A percentile compares a stretch with the other conserved stretches of the same genome.
Conservation (phyloP, 768 basidiomycete genomes). For the Collybiopsis confluens region DNA sequence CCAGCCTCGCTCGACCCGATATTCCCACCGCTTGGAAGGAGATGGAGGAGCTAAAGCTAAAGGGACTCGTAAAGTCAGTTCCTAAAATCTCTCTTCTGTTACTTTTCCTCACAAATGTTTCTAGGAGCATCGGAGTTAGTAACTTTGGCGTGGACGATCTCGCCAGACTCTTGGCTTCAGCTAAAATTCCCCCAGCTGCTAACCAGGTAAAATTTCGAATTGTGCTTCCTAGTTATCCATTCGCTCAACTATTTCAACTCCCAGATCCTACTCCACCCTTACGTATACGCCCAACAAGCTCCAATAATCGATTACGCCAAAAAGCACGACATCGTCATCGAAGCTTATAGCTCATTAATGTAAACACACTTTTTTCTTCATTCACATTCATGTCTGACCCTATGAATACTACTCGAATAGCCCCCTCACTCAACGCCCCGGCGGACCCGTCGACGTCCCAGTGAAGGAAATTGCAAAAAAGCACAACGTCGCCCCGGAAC, state of each 20-base stretch:
- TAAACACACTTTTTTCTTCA: too few species aligned
- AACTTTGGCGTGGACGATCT: constrained; percentile 61
- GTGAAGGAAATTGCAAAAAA: constrained; percentile 48
- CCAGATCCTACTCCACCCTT: constrained; percentile 69
- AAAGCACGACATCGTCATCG: constrained; percentile 58
- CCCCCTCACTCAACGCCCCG: constrained; percentile 17
- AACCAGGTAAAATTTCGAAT: constrained; percentile 49
- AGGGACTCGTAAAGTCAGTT: constrained; percentile 54
- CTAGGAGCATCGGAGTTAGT: constrained; percentile 68
- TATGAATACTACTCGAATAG: neutral
- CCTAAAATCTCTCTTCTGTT: neutral
- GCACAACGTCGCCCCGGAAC: constrained; percentile 52
- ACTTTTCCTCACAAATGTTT: neutral
- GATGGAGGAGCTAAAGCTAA: constrained; percentile 53
- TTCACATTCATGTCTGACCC: neutral
- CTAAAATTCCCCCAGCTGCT: constrained; percentile 58
- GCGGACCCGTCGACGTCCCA: constrained; percentile 62
- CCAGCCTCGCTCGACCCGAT: constrained; percentile 49
- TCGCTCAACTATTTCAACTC: neutral
- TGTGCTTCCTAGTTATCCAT: neutral
- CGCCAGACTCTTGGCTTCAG: constrained; percentile 47
- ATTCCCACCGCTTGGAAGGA: constrained; percentile 60
- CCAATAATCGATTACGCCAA: constrained; percentile 55
- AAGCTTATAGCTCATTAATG: constrained; percentile 70
- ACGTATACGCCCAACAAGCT: constrained; percentile 51